Base-by-base conservation (phyloP, 495 filamentous ascomycete species). In the Hypoxylon fragiforme region DNA sequence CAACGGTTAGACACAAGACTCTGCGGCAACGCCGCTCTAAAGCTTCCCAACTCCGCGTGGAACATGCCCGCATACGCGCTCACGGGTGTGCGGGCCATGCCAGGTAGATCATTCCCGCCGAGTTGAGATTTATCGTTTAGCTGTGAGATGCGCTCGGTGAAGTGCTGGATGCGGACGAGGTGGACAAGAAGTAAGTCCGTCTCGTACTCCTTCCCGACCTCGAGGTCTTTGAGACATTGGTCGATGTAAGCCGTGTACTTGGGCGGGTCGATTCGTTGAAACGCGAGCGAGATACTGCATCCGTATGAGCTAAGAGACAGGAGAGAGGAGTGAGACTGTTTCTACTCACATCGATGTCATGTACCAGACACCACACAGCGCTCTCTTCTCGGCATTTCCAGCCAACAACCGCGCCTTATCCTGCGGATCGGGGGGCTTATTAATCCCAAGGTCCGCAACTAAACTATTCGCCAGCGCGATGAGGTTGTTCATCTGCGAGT, bases 401-500 rank as follows among this genome's bases (percentile, higher is more conserved):
- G 57, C 21, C 18, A 62, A 50, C 11, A 67, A 31, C 12, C 42
- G 62, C 24, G 50, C 57, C 38, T 47, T 51, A 15, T 64, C 60
- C 16, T 60, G 58, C n/a, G 59, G 45, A 7, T 64, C 59, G 20
- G 67, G 69, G 24, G 64, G 57, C 42, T 63, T 65, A 22, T 71
- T 74, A 12, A 80, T 56, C 0, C 74, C 75, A 2, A 80, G 54
- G 37, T 80, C 77, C 13, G 73, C 68, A 7, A 73, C 54, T 11
- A 81, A 51, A 31, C 72, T 71, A 38, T 73, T 66, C 16, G 77
- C 76, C 28, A 81, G 44, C 31, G 68, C 71, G 19, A 77, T 53
- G 14, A 77, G 66, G 28, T 75, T 76, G 57, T 71, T 76, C 20
- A 74, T 60, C 48, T 76, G 72, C 26, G 64, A 66, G 61, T 65